phyloP scores from a whole-genome alignment of 179 eudicot genomes.

The Spergularia azorica region DNA sequence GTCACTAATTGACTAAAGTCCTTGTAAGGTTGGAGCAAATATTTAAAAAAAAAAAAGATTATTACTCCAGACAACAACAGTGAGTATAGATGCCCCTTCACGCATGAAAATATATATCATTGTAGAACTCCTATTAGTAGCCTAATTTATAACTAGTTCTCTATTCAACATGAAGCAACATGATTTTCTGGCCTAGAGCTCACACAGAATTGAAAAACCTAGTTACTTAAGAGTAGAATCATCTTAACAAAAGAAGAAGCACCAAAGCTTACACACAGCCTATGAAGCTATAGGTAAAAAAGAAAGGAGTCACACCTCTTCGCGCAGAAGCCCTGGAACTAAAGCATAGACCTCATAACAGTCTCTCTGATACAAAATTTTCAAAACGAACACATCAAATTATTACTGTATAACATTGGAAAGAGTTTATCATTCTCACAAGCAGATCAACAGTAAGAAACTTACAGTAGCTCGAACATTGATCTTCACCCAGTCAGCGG shows the following conservation, averaged over 20 bases:
- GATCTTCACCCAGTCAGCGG: slow-evolving; percentile 96
- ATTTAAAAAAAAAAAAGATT: background rate
- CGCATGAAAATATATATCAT: background rate
- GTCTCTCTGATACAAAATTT: slow-evolving; percentile 56
- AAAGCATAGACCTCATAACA: slow-evolving; percentile 92
- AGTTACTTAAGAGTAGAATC: background rate
- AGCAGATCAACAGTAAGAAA: slow-evolving; percentile 2
- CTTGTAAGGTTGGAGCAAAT: background rate
- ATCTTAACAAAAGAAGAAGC: background rate
- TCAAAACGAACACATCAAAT: background rate
- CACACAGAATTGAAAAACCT: background rate
- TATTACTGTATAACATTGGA: slow-evolving; percentile 7
- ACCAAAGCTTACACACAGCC: too few relatives aligned
- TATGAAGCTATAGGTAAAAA: background rate
- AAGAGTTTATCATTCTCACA: background rate
- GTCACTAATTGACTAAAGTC: too few relatives aligned
- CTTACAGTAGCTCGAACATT: slow-evolving; percentile 74
- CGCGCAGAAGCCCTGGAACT: slow-evolving; percentile 90
- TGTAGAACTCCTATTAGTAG: background rate
- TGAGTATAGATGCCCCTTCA: background rate
- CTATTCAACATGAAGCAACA: background rate
- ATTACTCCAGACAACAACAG: background rate
- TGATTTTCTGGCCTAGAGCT: background rate
- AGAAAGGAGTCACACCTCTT: slow-evolving; percentile 54
- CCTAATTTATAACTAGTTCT: background rate